Evolutionary conservation across 768 basidiomycete genomes (phyloP), one percentile per base, ranked within the genome.

Genomic region (Russula virescens): DNA sequence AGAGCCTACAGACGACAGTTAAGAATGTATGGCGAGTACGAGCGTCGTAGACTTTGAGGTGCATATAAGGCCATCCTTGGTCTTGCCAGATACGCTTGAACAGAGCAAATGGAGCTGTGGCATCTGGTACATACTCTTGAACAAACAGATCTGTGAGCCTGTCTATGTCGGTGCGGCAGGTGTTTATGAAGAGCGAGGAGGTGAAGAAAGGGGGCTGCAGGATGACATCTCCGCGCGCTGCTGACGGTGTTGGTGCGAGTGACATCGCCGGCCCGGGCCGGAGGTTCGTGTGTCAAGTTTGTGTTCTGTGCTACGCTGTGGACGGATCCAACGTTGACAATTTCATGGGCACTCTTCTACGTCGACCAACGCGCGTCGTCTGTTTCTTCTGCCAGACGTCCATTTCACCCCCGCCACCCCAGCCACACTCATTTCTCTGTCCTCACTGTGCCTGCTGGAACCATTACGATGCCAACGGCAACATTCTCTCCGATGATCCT

Each of bases 401-500:
- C 16, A 64, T 77, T 0, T 71, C 71, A 10, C 75, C 78, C 3
- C 64, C 75, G 0, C 81, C 83, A 3, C 68, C 72, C 38, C 80
- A 88, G 69, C 73, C 79, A 3, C 77, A 75, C 14, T 80, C 82
- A 49, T 91, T 88, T 72, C 79, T 81, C 58, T 92, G 90, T 66
- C 74, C 83, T 14, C 73, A 81, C 11, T 92, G 90, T 69, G 74
- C 75, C 46, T 90, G 88, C 71, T 84, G 84, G 83, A 94, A 93
- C 72, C 81, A 84, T 50, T 90, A 82, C 70, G 83, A 88, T 68
- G 73, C 81, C 55, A 71, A 77, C 14, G 93, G 92, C 42, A 83
- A 92, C 66, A 91, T 95, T 66, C 68, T 87, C 42, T 91, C 91
- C 1, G 88, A 93, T 69, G 88, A 94, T 59, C 89, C 92, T 19